phyloP scores from a whole-genome alignment of 192 early-diverging fungal species.

The Haplosporangium gracile region DNA sequence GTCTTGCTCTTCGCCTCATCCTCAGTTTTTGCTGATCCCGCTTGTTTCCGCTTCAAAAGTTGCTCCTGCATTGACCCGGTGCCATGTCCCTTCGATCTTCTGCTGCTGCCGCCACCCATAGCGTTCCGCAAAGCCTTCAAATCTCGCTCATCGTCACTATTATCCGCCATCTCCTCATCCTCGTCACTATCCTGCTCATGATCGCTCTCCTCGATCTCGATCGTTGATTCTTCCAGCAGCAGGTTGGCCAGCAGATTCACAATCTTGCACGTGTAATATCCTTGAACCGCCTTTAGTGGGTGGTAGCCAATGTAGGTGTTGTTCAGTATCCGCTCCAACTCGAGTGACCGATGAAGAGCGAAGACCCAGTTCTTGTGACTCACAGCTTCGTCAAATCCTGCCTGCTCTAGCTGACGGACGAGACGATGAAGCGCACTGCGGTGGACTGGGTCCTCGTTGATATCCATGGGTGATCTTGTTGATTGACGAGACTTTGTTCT shows the following conservation, averaged over 20 bases:
- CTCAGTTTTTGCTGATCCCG: not conserved
- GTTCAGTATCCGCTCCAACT: conserved; percentile 31
- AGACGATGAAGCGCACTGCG: conserved; percentile 29
- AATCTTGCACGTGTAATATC: conserved; percentile 56
- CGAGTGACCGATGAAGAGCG: conserved; percentile 38
- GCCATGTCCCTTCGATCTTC: not conserved
- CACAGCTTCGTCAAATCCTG: conserved; percentile 47
- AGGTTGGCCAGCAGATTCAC: conserved; percentile 45
- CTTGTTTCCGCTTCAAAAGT: conserved; percentile 17
- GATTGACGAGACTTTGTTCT: not conserved
- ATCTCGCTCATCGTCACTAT: conserved; percentile 44
- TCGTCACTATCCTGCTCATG: conserved; percentile 10
- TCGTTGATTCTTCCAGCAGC: conserved; percentile 44
- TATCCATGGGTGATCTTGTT: not conserved
- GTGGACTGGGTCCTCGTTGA: conserved; percentile 13
- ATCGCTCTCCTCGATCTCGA: conserved; percentile 46
- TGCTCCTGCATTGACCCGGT: conserved; percentile 32
- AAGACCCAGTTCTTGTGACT: conserved; percentile 51
- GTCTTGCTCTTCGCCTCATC: not conserved
- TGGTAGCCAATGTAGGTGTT: conserved; percentile 38
- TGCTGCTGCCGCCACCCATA: conserved; percentile 13
- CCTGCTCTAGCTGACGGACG: conserved; percentile 32
- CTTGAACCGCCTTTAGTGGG: conserved; percentile 41
- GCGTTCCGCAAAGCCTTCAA: conserved; percentile 24
- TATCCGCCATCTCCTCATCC: conserved; percentile 12